phyloP scores from a whole-genome alignment of 139 green algal genomes.

The Yamagishiella unicocca region DNA sequence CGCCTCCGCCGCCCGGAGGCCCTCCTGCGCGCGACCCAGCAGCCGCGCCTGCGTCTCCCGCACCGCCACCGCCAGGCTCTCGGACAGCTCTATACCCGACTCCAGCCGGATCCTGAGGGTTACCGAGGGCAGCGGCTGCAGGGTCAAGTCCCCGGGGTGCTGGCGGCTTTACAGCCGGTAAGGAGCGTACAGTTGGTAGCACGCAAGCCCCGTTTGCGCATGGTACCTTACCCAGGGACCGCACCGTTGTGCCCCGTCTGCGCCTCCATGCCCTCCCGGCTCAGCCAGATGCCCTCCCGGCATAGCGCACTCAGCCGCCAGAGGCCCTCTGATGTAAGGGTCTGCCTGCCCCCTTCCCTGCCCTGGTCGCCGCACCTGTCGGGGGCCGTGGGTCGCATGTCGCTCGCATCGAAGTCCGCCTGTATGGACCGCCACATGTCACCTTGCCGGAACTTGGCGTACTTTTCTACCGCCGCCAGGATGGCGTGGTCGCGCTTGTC shows the following conservation, averaged over 20 bases:
- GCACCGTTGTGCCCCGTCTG: too few species aligned
- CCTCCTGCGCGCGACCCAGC: slow-evolving; percentile 40
- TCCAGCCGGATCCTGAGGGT: slow-evolving; percentile 48
- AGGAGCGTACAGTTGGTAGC: too few species aligned
- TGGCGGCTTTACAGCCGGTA: too few species aligned
- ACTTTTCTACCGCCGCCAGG: slow-evolving; percentile 64
- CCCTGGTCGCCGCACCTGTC: slow-evolving; percentile 46
- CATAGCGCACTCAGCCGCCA: too few species aligned
- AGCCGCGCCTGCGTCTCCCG: slow-evolving; percentile 51
- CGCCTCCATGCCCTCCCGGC: too few species aligned
- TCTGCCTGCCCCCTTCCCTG: neutral
- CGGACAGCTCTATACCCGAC: slow-evolving; percentile 55
- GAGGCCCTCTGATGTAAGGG: too few species aligned
- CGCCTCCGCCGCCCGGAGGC: slow-evolving; percentile 5
- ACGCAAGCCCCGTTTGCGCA: too few species aligned
- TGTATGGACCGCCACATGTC: slow-evolving; percentile 63
- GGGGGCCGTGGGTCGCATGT: slow-evolving; percentile 53
- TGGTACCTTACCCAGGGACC: too few species aligned
- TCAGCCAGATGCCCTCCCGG: too few species aligned
- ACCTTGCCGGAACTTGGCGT: slow-evolving; percentile 69
- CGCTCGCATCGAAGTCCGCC: slow-evolving; percentile 46
- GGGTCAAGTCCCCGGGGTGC: too few species aligned
- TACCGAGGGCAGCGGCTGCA: too few species aligned
- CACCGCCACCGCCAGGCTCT: slow-evolving; percentile 52
- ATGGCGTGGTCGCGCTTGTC: slow-evolving; percentile 45